Base-by-base conservation (phyloP, 495 filamentous ascomycete genomes). In the Penicillium riverlandense region DNA sequence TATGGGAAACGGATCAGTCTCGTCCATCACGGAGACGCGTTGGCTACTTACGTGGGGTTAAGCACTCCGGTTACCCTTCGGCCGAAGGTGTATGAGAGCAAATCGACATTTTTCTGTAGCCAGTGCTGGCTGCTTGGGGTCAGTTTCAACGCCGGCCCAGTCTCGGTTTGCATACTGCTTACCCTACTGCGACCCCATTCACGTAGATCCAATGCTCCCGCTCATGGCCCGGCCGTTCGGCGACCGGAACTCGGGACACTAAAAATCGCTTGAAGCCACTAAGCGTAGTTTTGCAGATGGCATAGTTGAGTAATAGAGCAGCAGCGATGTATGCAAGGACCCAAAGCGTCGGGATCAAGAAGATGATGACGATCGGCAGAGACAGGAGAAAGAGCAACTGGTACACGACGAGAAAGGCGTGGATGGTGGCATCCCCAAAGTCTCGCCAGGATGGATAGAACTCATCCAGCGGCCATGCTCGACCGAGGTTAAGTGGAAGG, bases 21-120 rank as follows among this genome's bases (percentile, higher is more conserved):
- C 33, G 5, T 6, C 9, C 15, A 35, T 10, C 11, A 35, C n/a
- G 1, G n/a, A 37, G 4, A 9, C 2, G 11, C 5, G 2, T 40
- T 11, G 11, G 28, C 1, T 6, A 56, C 62, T 8, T 66, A 83
- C 59, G 85, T 92, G 35, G 74, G 78, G 54, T 92, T 95, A 48
- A 90, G 88, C n/a, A 94, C 75, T n/a, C 87, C 88, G 1, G 77
- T 72, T 14, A 95, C 63, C 2, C 76, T 82, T 7, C 88, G 75
- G 40, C 84, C 80, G 55, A 94, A 95, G 28, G 82, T 88, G 38
- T 78, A 61, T 0, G 85, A 78, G 8, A 92, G 63, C 9, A 83
- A 75, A 55, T 95, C 75, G 43, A 91, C 65, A 49, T 87, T 89
- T 37, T 61, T 69, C 62, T 85, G 77, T 10, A 86, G 62, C 82